Conservation (phyloP, 306 rosid species). For the Rubus parviflorus region DNA sequence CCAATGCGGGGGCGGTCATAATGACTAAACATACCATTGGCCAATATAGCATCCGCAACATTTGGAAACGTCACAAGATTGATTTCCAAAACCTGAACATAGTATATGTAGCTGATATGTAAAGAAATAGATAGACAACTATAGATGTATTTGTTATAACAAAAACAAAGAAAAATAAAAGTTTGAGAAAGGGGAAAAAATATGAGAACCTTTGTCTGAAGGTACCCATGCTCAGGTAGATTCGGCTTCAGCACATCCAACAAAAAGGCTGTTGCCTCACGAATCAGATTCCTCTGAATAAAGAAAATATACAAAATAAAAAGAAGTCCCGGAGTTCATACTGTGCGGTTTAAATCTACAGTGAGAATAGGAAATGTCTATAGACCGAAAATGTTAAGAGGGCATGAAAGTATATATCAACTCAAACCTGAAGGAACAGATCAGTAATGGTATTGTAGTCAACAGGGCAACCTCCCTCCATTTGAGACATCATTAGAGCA, state of each 20-base stretch:
- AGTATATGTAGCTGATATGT: constrained; percentile 19
- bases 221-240: constrained; percentile 87
- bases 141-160: not conserved
- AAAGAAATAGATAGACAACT: constrained; percentile 23
- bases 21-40: constrained; percentile 98
- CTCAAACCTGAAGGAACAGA: constrained; percentile 89
- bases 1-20: constrained; percentile 96
- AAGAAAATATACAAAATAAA: constrained; percentile 15
- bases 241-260: constrained; percentile 95
- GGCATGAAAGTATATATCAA: not conserved
- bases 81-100: constrained; percentile 80
- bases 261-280: constrained; percentile 97
- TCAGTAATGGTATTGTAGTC: constrained; percentile 97
- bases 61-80: constrained; percentile 95
- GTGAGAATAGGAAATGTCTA: not conserved
- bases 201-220: constrained; percentile 77
- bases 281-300: constrained; percentile 84
- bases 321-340: not conserved
- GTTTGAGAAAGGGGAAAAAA: not conserved
- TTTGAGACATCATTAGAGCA: constrained; percentile 98
- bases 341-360: not conserved
- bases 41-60: constrained; percentile 98
- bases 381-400: not conserved
- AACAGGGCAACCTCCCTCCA: constrained; percentile 99
- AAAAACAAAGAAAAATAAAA: not conserved